Evolutionary conservation across 768 basidiomycete species (phyloP).

Genomic region (Leccinum imitatum): DNA sequence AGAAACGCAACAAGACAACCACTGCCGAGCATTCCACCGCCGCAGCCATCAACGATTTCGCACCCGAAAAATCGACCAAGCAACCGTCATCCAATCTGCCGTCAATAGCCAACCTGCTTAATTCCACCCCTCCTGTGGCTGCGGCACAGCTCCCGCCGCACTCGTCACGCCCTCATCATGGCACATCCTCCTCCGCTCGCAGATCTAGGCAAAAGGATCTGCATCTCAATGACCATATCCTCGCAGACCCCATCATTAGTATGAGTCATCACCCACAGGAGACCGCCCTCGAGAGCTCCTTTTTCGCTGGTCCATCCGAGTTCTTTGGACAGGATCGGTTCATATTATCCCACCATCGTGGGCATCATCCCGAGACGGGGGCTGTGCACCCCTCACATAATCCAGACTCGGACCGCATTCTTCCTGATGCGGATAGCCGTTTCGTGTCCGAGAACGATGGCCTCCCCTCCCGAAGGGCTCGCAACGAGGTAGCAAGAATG

Average conservation of each 20-base stretch:
- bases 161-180: slow-evolving; percentile 26
- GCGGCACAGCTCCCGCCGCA: slow-evolving; percentile 22
- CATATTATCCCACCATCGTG: slow-evolving; percentile 34
- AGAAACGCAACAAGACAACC: slow-evolving; percentile 59
- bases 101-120: slow-evolving; percentile 42
- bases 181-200: slow-evolving; percentile 20
- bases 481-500: slow-evolving; percentile 43
- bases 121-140: slow-evolving; percentile 31
- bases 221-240: slow-evolving; percentile 29
- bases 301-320: slow-evolving; percentile 34
- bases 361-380: slow-evolving; percentile 26
- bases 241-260: slow-evolving; percentile 21
- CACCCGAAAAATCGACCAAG: slow-evolving; percentile 26
- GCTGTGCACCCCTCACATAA: slow-evolving; percentile 30
- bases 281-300: slow-evolving; percentile 27
- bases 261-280: slow-evolving; percentile 14
- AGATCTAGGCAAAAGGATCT: slow-evolving; percentile 34
- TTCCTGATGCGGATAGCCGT: slow-evolving; percentile 52
- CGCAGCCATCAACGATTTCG: slow-evolving; percentile 29
- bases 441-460: slow-evolving; percentile 50
- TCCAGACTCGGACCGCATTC: slow-evolving; percentile 49
- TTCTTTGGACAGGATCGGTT: slow-evolving; percentile 33
- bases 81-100: slow-evolving; percentile 33
- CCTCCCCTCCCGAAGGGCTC: slow-evolving; percentile 31
- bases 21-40: slow-evolving; percentile 32